Base-by-base conservation (phyloP, 495 filamentous ascomycete species). In the Chaetomidium leptoderma region DNA sequence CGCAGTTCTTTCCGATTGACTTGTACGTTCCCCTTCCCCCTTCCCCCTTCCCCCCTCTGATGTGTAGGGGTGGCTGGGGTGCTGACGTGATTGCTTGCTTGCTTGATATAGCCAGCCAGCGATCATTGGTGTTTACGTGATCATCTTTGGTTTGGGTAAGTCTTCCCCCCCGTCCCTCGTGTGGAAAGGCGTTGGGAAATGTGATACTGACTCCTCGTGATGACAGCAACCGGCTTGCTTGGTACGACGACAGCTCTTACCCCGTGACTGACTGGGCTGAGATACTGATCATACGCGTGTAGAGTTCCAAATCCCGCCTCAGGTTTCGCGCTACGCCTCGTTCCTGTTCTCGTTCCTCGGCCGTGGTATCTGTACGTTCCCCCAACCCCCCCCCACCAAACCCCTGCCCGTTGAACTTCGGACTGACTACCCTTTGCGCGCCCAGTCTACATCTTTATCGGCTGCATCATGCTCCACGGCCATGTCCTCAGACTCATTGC, bases 321-420 rank as follows among this genome's bases (percentile, higher is more conserved):
- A 96, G 70, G 79, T 95, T 36, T 86, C 90, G 57, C 84, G 88
- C 70, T 97, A 97, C 80, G 93, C 92, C 17, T 91, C 88, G 24
- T 99, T 99, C 83, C 85, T 97, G 68, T 97, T 97, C 81, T 91
- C 86, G 44, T 97, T 99, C 82, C 70, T 97, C 63, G 93, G 93
- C 52, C 91, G 93, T 64, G 93, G 93, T 70, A 76, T 91, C 71
- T 97, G 91, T 97, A 83, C 75, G 91, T 85, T 10, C 35, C 50
- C 32, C 27, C 55, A n/a, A 14, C 24, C 11, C 11, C 4, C 30
- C 3, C 36, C 11, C 39, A 60, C 6, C 30, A 8, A n/a, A n/a
- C n/a, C n/a, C n/a, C n/a, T n/a, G 24, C 17, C 16, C 26, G 27
- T 35, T 4, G 10, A 24, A n/a, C 23, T 5, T 23, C n/a, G 11